These are phyloP conservation scores for Alternaria arborescens DNA, from an alignment of 2,329 filamentous ascomycete genomes.

Conservation along the genomic window DNA sequence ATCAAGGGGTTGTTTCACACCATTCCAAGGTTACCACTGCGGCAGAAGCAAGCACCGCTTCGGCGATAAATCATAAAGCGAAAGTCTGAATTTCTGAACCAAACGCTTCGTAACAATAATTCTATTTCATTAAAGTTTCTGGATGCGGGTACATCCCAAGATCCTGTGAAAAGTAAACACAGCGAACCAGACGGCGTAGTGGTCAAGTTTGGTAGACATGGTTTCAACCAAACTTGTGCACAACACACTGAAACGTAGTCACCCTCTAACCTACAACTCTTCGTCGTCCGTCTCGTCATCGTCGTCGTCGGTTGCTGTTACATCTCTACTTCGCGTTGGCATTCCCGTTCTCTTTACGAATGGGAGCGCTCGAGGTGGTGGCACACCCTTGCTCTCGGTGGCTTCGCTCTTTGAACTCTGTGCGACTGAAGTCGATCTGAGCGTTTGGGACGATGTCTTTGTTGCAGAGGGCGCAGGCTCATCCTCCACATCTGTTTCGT, in stretches of 20 bases:
- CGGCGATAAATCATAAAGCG: not conserved
- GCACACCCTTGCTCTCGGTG: slow-evolving; percentile 23
- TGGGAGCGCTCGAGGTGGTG: slow-evolving; percentile 49
- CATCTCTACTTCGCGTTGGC: not conserved
- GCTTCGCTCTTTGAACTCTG: not conserved
- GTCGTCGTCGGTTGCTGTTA: slow-evolving; percentile 16
- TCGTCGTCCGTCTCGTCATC: slow-evolving; percentile 52
- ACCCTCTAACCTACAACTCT: slow-evolving; percentile 33
- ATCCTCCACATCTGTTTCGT: slow-evolving; percentile 48
- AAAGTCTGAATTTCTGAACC: not conserved
- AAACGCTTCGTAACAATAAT: not conserved
- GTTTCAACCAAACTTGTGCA: not conserved
- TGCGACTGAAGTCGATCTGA: slow-evolving; percentile 17
- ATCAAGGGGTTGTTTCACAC: not conserved
- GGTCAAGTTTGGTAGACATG: not conserved
- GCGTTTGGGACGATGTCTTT: slow-evolving; percentile 27
- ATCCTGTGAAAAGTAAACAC: not conserved
- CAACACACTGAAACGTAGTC: not conserved
- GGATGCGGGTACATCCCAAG: not conserved
- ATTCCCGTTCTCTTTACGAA: slow-evolving; percentile 31
- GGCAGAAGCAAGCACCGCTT: slow-evolving; percentile 2
- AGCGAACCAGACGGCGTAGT: not conserved
- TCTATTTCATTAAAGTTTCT: not conserved
- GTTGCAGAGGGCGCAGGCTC: slow-evolving; percentile 23
- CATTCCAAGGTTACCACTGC: not conserved